Percentiles rank a stretch among this genome's conserved stretches.
These are phyloP conservation scores for Scolecobasidium constrictum DNA, from an alignment of 2,329 filamentous ascomycete genomes.

Conservation along the genomic window DNA sequence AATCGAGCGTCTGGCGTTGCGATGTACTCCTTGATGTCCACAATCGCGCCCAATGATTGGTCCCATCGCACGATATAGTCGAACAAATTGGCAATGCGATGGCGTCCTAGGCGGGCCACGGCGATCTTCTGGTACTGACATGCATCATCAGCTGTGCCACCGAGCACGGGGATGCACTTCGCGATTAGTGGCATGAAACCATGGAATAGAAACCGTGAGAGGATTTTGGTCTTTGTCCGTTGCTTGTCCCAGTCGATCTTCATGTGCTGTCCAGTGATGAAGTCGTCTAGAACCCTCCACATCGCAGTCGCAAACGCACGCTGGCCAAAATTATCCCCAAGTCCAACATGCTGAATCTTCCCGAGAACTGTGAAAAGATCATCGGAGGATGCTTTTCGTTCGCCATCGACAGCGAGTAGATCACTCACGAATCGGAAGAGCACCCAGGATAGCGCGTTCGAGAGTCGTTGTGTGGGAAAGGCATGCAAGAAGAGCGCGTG, in stretches of 20 bases:
- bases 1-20: constrained; percentile 58
- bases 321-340: constrained; percentile 59
- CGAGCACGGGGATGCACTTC: constrained; percentile 47
- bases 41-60: constrained; percentile 56
- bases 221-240: constrained; percentile 45
- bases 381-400: neutral
- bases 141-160: constrained; percentile 16
- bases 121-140: constrained; percentile 60
- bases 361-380: constrained; percentile 44
- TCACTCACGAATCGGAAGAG: constrained; percentile 41
- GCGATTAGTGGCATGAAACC: constrained; percentile 47
- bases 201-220: constrained; percentile 59
- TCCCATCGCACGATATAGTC: constrained; percentile 73
- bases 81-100: constrained; percentile 63
- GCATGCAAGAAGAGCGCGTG: constrained; percentile 57
- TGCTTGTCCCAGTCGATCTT: constrained; percentile 47
- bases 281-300: constrained; percentile 52
- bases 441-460: constrained; percentile 43
- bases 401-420: constrained; percentile 21
- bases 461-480: constrained; percentile 39
- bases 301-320: constrained; percentile 62
- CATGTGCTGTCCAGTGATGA: constrained; percentile 50
- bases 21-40: constrained; percentile 60
- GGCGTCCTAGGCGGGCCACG: constrained; percentile 53
- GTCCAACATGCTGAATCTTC: constrained; percentile 51